Evolutionary conservation across 2,329 filamentous ascomycete genomes (phyloP).

Genomic region (Aspergillus calidoustus): DNA sequence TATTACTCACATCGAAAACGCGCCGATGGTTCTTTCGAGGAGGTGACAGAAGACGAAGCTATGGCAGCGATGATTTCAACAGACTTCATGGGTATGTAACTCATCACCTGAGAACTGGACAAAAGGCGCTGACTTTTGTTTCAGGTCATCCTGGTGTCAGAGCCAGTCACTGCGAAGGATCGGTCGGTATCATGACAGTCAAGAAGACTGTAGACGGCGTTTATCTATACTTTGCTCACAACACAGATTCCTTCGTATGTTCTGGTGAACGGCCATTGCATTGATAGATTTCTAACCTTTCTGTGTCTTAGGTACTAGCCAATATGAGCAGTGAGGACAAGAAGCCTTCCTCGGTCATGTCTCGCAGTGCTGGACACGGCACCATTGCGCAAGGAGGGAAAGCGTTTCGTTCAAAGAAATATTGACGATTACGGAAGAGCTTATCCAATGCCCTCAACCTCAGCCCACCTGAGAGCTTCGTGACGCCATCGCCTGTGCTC

Average conservation of each 20-base stretch:
- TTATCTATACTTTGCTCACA: conserved; percentile 92
- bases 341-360: conserved; percentile 84
- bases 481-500: not conserved
- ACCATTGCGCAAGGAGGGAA: conserved; percentile 55
- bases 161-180: conserved; percentile 78
- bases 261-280: not conserved
- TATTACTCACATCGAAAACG: conserved; percentile 70
- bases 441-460: not conserved
- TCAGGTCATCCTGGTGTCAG: conserved; percentile 77
- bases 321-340: conserved; percentile 83
- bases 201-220: conserved; percentile 80
- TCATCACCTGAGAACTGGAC: too few species aligned
- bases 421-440: conserved; percentile 2
- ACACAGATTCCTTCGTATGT: conserved; percentile 78
- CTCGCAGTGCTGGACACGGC: conserved; percentile 64
- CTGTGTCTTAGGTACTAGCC: conserved; percentile 67
- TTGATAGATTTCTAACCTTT: conserved; percentile 14
- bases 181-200: conserved; percentile 87
- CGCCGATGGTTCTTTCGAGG: conserved; percentile 63
- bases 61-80: conserved; percentile 77
- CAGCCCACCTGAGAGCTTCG: not conserved
- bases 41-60: conserved; percentile 76
- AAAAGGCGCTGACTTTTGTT: conserved; percentile 9
- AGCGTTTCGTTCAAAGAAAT: conserved; percentile 36
- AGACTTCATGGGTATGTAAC: conserved; percentile 79